These are phyloP conservation scores for Balakata baccata DNA, from an alignment of 345 rosid species.

Conservation along the genomic window DNA sequence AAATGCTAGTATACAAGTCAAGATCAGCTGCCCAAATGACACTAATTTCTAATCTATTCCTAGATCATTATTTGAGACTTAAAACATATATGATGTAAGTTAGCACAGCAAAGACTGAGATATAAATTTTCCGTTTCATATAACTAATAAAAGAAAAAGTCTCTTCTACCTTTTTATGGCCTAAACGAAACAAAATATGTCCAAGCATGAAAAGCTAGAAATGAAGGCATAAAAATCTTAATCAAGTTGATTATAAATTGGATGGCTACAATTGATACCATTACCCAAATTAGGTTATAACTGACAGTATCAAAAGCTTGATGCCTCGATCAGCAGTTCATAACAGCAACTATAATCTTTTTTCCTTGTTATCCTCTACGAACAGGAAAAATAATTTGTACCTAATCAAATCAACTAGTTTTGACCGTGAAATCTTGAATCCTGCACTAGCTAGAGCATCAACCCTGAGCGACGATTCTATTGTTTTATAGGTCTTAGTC, in stretches of 20 bases:
- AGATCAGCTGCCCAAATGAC: background rate
- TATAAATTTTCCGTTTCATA: too few relatives aligned
- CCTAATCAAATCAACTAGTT: conserved; percentile 79
- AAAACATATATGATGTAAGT: too few relatives aligned
- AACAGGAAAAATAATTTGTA: conserved; percentile 17
- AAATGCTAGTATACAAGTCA: background rate
- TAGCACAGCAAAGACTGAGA: too few relatives aligned
- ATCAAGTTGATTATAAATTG: background rate
- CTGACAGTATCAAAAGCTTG: background rate
- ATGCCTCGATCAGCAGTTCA: background rate
- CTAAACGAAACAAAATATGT: background rate
- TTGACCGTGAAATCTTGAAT: conserved; percentile 83
- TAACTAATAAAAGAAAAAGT: too few relatives aligned
- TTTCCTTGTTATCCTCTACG: background rate
- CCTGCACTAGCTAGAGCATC: conserved; percentile 99
- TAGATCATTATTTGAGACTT: too few relatives aligned
- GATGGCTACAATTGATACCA: background rate
- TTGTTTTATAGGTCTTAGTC: conserved; percentile 67
- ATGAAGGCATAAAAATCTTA: background rate
- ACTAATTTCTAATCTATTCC: too few relatives aligned
- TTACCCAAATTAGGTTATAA: background rate
- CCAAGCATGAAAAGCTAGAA: background rate
- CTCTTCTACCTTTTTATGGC: too few relatives aligned
- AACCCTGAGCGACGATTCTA: conserved; percentile 83
- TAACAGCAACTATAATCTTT: background rate